These are phyloP conservation scores for Ceratocystis cacaofunesta DNA, from an alignment of 2,329 filamentous ascomycete genomes.

Conservation along the genomic window DNA sequence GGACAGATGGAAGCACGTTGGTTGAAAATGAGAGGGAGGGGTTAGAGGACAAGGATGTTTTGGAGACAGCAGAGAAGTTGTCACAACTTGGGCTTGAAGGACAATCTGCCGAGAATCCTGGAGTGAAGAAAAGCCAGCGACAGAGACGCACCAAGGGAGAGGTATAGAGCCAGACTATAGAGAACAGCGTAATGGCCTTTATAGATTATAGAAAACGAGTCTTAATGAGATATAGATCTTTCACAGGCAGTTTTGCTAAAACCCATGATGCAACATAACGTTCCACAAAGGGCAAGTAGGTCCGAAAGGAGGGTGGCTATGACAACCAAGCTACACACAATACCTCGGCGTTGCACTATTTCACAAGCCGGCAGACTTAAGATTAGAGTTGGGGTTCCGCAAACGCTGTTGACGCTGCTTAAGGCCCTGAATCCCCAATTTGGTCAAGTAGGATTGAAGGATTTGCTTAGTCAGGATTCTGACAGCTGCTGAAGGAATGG, in stretches of 20 bases:
- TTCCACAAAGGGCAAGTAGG: neutral
- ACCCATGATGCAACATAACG: neutral
- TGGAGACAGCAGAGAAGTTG: neutral
- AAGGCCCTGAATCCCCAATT: neutral
- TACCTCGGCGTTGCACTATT: neutral
- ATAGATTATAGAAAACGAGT: neutral
- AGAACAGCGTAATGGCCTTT: neutral
- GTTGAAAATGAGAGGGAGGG: conserved; percentile 17
- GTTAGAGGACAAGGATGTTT: conserved; percentile 17
- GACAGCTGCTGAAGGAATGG: neutral
- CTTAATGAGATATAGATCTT: too few relatives aligned
- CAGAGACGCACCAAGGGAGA: conserved; percentile 2
- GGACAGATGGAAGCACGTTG: conserved; percentile 24
- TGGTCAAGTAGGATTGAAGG: neutral
- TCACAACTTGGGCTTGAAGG: neutral
- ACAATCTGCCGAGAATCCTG: neutral
- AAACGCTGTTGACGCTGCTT: neutral
- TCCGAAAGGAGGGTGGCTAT: neutral
- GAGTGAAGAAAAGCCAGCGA: conserved; percentile 6
- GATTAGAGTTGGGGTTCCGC: conserved; percentile 1
- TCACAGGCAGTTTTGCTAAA: neutral
- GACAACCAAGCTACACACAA: neutral
- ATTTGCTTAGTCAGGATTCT: neutral
- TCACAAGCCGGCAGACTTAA: neutral
- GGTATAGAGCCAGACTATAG: neutral